Conservation (phyloP, 139 green algal species). For the Medakamo hakoo region DNA sequence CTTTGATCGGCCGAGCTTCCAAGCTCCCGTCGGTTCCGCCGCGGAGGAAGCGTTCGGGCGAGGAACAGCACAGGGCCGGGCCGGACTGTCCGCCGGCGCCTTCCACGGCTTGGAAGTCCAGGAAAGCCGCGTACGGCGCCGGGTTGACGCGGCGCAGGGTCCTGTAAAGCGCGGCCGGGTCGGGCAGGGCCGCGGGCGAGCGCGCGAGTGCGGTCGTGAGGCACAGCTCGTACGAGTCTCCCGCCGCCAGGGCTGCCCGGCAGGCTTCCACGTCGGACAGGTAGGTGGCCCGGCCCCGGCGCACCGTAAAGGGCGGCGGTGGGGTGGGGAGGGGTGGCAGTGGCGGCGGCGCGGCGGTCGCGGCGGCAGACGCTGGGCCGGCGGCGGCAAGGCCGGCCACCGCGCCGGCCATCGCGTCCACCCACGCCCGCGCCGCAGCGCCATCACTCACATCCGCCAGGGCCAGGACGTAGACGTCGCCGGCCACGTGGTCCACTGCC, state of each 20-base stretch:
- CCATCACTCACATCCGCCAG: slow-evolving; percentile 11
- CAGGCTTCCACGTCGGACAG: slow-evolving; percentile 52
- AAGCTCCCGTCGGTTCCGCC: slow-evolving; percentile 44
- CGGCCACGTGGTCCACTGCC: slow-evolving; percentile 56
- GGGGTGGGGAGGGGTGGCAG: too few species aligned
- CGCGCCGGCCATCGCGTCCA: slow-evolving; percentile 1
- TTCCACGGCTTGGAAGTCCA: slow-evolving; percentile 36
- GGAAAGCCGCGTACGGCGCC: slow-evolving; percentile 80
- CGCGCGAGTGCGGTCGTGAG: slow-evolving; percentile 61
- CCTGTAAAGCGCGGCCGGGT: slow-evolving; percentile 48
- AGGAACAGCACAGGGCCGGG: slow-evolving; percentile 70
- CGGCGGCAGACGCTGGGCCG: neutral
- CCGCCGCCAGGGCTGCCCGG: slow-evolving; percentile 43
- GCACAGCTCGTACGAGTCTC: slow-evolving; percentile 95
- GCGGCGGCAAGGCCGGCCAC: slow-evolving; percentile 6
- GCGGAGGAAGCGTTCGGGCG: slow-evolving; percentile 88
- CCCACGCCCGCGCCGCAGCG: slow-evolving; percentile 4
- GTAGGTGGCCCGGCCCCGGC: slow-evolving; percentile 33
- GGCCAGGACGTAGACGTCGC: slow-evolving; percentile 61
- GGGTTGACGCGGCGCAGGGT: slow-evolving; percentile 74
- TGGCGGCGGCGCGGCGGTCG: too few species aligned
- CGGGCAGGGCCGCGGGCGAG: neutral
- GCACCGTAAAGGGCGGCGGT: slow-evolving; percentile 27
- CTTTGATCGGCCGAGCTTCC: slow-evolving; percentile 96
- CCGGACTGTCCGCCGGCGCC: neutral